A percentile compares a stretch with the other conserved stretches of the same genome.
phyloP scores from a whole-genome alignment of 164 flowering plant species.

The Macadamia tetraphylla region DNA sequence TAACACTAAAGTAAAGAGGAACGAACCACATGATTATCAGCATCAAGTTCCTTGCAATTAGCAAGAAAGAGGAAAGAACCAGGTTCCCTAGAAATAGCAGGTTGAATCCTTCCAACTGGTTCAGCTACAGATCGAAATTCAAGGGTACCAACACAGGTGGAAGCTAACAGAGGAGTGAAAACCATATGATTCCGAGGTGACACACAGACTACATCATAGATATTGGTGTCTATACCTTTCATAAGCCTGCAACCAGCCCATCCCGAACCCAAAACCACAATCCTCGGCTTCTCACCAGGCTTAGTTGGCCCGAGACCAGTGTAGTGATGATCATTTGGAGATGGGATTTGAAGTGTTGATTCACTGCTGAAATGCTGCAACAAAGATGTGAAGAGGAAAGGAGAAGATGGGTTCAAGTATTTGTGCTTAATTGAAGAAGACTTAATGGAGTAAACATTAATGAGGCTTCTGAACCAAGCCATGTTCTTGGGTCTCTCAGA shows the following conservation, averaged over 20 bases:
- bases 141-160: slow-evolving; percentile 96
- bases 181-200: slow-evolving; percentile 99
- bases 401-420: slow-evolving; percentile 5
- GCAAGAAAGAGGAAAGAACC: slow-evolving; percentile 87
- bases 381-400: slow-evolving; percentile 11
- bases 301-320: slow-evolving; percentile 64
- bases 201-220: slow-evolving; percentile 83
- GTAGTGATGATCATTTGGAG: neutral
- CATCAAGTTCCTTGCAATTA: slow-evolving; percentile 51
- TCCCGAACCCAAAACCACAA: slow-evolving; percentile 87
- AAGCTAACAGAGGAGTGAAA: slow-evolving; percentile 88
- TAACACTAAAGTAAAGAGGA: neutral
- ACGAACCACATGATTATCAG: slow-evolving; percentile 45
- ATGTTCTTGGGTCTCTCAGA: slow-evolving; percentile 18
- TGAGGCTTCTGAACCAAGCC: slow-evolving; percentile 49
- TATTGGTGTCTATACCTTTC: slow-evolving; percentile 67
- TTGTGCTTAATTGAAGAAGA: slow-evolving; percentile 11
- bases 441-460: slow-evolving; percentile 20
- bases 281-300: slow-evolving; percentile 75
- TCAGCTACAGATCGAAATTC: slow-evolving; percentile 98
- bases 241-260: slow-evolving; percentile 95
- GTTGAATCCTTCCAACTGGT: slow-evolving; percentile 87
- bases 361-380: slow-evolving; percentile 29
- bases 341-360: slow-evolving; percentile 3
- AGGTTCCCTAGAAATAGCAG: slow-evolving; percentile 71